Conservation (phyloP, 306 rosid species). For the Glycine latifolia region DNA sequence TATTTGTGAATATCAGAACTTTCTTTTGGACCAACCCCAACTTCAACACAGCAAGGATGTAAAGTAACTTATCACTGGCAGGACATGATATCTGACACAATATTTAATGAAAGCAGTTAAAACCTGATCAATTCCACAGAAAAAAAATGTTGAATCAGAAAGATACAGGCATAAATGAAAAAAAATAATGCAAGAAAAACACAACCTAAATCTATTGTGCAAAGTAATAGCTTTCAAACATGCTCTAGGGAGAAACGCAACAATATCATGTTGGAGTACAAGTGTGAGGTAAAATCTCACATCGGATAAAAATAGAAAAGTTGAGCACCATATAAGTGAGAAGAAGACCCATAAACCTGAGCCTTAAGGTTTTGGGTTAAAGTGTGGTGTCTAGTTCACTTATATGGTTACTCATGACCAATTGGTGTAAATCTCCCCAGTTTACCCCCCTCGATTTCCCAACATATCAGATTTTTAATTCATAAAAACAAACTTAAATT, state of each 20-base stretch:
- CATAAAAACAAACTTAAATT: background rate
- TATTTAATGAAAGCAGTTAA: slow-evolving; percentile 19
- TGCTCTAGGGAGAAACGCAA: background rate
- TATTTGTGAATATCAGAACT: slow-evolving; percentile 85
- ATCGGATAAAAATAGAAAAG: no score
- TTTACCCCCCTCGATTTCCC: no score
- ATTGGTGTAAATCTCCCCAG: no score
- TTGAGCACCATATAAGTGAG: no score
- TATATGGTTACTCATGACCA: no score
- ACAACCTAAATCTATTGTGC: background rate
- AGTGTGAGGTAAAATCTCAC: no score
- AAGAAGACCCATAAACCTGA: no score
- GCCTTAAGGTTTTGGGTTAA: no score
- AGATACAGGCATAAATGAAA: slow-evolving; percentile 14
- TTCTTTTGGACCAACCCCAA: slow-evolving; percentile 91
- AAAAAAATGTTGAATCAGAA: slow-evolving; percentile 35
- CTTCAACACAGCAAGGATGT: slow-evolving; percentile 84
- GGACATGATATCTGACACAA: slow-evolving; percentile 74
- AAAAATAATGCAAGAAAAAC: background rate
- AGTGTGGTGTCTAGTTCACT: no score
- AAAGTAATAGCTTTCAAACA: slow-evolving; percentile 22
- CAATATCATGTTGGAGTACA: no score
- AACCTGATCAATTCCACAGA: slow-evolving; percentile 13
- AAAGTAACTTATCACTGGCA: slow-evolving; percentile 76
- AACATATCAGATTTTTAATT: slow-evolving; percentile 9